Base-by-base conservation (phyloP, 768 basidiomycete species). In the Russula brevipes region DNA sequence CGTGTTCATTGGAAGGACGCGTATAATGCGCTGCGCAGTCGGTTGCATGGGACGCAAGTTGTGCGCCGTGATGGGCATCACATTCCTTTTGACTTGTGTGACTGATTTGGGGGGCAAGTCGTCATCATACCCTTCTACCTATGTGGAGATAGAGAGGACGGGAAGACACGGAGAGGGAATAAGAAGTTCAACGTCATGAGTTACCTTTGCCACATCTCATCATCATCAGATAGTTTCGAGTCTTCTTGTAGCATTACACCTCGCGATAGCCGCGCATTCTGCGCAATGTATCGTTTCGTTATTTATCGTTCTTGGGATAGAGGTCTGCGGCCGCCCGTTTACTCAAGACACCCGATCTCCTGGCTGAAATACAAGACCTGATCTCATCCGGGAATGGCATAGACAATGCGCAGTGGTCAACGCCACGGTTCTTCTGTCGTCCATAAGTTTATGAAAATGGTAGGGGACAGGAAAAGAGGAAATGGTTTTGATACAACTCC, bases 1-100 rank as follows among this genome's bases (percentile, higher is more conserved):
- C 11, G 24, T 24, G 24, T 31, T 31, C 39, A 19, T n/a, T 45
- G 45, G 9, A 14, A 66, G 65, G 58, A 63, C 31, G 19, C 47
- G 10, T 24, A 63, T 19, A 47, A 16, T 33, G 39, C 61, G 10
- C 33, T 68, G 19, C 65, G 65, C 30, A 55, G 50, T 36, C 44
- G 55, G 35, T 54, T 49, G 57, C 65, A 46, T 16, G 49, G 61
- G 17, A 17, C 39, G 36, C 65, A 62, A 49, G 57, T 45, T 9
- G 55, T 59, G 33, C 52, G 50, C 17, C 56, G 59, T 14, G 58
- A 61, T 17, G 61, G 63, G 36, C 51, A 50, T 17, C 42, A 42
- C 39, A 54, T 66, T 51, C 57, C 56, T 3, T 63, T 68, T 19
- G 67, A 63, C 24, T 44, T 65, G 53, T 65, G 63, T 57, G 53